Evolutionary conservation across 164 flowering plant genomes (phyloP), one percentile per base, ranked within the genome.

Genomic region (Vitis amurensis): DNA sequence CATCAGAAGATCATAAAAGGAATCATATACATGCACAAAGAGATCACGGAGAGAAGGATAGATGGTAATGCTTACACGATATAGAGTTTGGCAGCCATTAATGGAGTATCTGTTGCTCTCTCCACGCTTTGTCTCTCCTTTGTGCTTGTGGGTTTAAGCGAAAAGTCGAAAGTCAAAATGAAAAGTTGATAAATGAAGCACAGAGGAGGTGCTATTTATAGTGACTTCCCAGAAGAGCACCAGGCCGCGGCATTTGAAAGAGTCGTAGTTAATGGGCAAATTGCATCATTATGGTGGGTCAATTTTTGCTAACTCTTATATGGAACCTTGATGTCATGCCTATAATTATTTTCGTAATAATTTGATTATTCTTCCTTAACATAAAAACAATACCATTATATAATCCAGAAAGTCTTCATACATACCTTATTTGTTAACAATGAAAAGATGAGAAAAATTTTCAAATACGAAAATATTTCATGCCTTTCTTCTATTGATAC

Each of bases 31-130:
- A 56, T 16, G 1, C 1, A 49, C 29, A 5, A 27, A 48, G 5
- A 65, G 15, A 14, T 31, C 13, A 9, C 12, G 50, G 8, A 61
- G 49, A 58, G 27, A 63, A 12, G 31, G 49, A 62, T 48, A 72
- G 29, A 64, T 61, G 55, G 48, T 52, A 53, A 79, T 53, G 72
- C 87, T 78, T 82, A 87, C 90, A 87, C 82, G 50, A 87, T 78
- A 55, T 87, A 87, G 15, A 87, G 77, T 77, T 87, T 87, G 48
- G 83, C 69, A 7, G 86, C 90, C 90, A 87, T 83, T 70, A 72
- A 31, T 53, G 55, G 61, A 16, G 71, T 55, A 19, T 69, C 8
- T 19, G n/a, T 58, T n/a, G 27, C 2, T 63, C 11, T 59, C 59
- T 58, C 52, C 44, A 37, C 44, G 44, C 44, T 50, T 17, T 68